phyloP scores from a whole-genome alignment of 768 basidiomycete genomes.

The Amanita rimosa region DNA sequence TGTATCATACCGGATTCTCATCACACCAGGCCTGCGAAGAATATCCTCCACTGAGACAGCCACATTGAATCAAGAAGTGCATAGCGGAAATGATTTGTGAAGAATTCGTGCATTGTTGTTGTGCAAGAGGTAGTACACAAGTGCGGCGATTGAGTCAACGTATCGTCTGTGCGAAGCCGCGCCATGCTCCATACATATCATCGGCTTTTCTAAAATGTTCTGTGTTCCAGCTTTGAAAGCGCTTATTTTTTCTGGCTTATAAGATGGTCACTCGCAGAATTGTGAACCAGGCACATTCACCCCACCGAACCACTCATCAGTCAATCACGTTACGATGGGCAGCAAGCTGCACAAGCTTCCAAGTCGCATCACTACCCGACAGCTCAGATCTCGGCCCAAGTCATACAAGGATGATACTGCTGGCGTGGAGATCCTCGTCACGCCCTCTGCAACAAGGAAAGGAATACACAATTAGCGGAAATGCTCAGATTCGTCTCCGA shows the following conservation, averaged over 20 bases:
- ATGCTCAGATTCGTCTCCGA: background rate
- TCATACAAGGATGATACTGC: background rate
- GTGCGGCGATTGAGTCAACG: background rate
- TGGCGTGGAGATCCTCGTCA: background rate
- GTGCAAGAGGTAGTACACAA: background rate
- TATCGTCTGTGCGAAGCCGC: background rate
- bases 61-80: too few species aligned
- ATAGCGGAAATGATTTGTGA: background rate
- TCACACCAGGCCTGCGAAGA: background rate
- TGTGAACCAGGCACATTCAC: background rate
- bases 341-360: background rate
- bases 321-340: background rate
- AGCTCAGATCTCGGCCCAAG: background rate
- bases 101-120: background rate
- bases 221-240: background rate
- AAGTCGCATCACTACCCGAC: background rate
- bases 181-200: too few species aligned
- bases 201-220: too few species aligned
- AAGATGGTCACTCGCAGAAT: background rate
- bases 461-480: constrained; percentile 8
- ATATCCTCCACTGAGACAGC: too few species aligned
- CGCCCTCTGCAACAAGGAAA: constrained; percentile 6
- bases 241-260: background rate
- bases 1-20: background rate
- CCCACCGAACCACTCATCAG: background rate